These are phyloP conservation scores for Periconia sp. DNA, from an alignment of 2,329 filamentous ascomycete genomes.

Conservation along the genomic window DNA sequence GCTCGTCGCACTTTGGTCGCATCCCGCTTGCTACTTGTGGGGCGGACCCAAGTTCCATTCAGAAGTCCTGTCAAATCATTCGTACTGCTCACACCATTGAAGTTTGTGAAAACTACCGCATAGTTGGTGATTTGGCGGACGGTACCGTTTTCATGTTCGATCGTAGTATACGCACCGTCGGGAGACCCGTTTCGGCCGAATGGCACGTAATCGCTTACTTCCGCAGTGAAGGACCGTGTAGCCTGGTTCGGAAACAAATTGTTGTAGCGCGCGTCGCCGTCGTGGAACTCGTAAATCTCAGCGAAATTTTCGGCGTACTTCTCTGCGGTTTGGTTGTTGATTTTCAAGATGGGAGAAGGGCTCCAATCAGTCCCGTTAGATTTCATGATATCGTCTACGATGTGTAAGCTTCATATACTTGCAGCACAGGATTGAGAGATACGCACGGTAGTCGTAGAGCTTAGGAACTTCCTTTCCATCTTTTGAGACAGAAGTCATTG, in stretches of 20 bases:
- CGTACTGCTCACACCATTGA: slow-evolving; percentile 38
- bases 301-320: slow-evolving; percentile 30
- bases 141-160: not conserved
- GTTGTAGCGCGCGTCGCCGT: slow-evolving; percentile 40
- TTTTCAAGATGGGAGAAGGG: slow-evolving; percentile 30
- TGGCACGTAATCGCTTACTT: not conserved
- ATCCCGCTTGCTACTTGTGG: slow-evolving; percentile 8
- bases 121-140: not conserved
- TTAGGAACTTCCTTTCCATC: slow-evolving; percentile 36
- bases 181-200: not conserved
- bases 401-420: not conserved
- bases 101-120: slow-evolving; percentile 9
- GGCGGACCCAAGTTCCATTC: slow-evolving; percentile 14
- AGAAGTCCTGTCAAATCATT: slow-evolving; percentile 42
- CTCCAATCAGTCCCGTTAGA: not conserved
- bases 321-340: slow-evolving; percentile 33
- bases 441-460: slow-evolving; percentile 36
- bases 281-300: slow-evolving; percentile 20
- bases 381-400: not conserved
- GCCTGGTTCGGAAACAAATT: slow-evolving; percentile 24
- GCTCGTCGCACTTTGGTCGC: too few relatives aligned
- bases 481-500: slow-evolving; percentile 28
- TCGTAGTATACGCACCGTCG: not conserved
- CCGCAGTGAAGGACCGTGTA: not conserved
- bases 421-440: too few relatives aligned